Base-by-base conservation (phyloP, 2,329 filamentous ascomycete species). In the Beauveria brongniartii region DNA sequence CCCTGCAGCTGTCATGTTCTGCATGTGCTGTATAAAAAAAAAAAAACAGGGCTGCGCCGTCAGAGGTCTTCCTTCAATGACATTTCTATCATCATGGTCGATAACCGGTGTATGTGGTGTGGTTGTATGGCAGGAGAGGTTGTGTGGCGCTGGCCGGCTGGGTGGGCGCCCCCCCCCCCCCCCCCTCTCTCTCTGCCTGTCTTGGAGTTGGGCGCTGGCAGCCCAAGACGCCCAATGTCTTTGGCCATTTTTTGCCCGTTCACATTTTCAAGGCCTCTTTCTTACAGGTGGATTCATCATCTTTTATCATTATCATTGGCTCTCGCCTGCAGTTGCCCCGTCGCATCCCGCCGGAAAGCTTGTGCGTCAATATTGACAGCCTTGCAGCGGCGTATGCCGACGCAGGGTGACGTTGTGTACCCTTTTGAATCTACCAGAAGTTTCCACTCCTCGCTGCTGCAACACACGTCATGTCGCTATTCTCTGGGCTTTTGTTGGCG, bases 291-390 rank as follows among this genome's bases (percentile, higher is more conserved):
- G 40, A 44, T 26, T 56, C 12, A n/a, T 14, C 53, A 18, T 30
- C 26, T 41, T 43, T 52, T 30, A 16, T 5, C 30, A 37, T 43
- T 44, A 24, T 7, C 18, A 30, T 59, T 50, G 10, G 20, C 20
- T 9, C 48, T 37, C 40, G 57, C 63, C 52, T 61, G 61, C 65
- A 51, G n/a, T 16, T 46, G 40, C 40, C 53, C 51, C 22, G 14
- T 41, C 51, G 16, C 34, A 37, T 6, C 12, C 30, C 10, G 10
- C n/a, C 12, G 34, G 3, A 20, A 8, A 37, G 30, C 34, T 46
- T 41, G 20, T 40, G 51, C 20, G 26, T 34, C 51, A 41, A 41
- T 54, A 54, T 54, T 66, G 58, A 12, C 20, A 41, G 51, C 51
- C 34, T 41, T 54, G 51, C 51, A 54, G 51, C 50, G 50, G 30